Percentiles rank a stretch among this genome's conserved stretches.
These are phyloP conservation scores for Pisolithus thermaeus DNA, from an alignment of 1,284 basidiomycete genomes.

Conservation along the genomic window DNA sequence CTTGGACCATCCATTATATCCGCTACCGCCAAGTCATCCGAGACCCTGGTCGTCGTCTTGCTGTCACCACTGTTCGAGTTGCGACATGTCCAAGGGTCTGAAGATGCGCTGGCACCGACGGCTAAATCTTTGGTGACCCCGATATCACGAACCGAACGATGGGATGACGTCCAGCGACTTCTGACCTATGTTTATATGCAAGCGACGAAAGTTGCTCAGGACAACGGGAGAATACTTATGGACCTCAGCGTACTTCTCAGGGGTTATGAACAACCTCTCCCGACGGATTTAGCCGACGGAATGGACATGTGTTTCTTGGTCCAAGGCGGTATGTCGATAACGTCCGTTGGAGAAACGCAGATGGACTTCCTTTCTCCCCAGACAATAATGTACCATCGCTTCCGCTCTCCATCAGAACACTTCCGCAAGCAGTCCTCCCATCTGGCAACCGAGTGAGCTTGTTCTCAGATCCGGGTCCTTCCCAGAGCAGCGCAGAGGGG, in stretches of 20 bases:
- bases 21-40: slow-evolving; percentile 41
- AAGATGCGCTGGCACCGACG: not conserved
- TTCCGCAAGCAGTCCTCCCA: slow-evolving; percentile 32
- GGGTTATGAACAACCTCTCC: slow-evolving; percentile 37
- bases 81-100: not conserved
- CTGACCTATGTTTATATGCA: slow-evolving; percentile 73
- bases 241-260: slow-evolving; percentile 64
- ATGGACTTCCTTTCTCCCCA: slow-evolving; percentile 2
- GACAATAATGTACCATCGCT: slow-evolving; percentile 11
- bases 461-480: not conserved
- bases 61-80: slow-evolving; percentile 52
- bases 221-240: slow-evolving; percentile 59
- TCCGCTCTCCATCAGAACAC: slow-evolving; percentile 16
- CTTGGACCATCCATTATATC: slow-evolving; percentile 47
- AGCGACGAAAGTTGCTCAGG: slow-evolving; percentile 64
- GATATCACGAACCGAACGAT: slow-evolving; percentile 46
- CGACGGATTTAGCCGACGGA: slow-evolving; percentile 30
- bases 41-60: slow-evolving; percentile 56
- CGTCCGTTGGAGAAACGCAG: not conserved
- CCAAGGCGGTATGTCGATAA: slow-evolving; percentile 37
- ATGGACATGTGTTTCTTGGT: slow-evolving; percentile 48
- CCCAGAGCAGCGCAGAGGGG: not conserved
- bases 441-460: slow-evolving; percentile 5
- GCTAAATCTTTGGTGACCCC: slow-evolving; percentile 17
- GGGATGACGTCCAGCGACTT: slow-evolving; percentile 58